These are phyloP conservation scores for Setomelanomma holmii DNA, from an alignment of 2,329 filamentous ascomycete genomes.

Conservation along the genomic window DNA sequence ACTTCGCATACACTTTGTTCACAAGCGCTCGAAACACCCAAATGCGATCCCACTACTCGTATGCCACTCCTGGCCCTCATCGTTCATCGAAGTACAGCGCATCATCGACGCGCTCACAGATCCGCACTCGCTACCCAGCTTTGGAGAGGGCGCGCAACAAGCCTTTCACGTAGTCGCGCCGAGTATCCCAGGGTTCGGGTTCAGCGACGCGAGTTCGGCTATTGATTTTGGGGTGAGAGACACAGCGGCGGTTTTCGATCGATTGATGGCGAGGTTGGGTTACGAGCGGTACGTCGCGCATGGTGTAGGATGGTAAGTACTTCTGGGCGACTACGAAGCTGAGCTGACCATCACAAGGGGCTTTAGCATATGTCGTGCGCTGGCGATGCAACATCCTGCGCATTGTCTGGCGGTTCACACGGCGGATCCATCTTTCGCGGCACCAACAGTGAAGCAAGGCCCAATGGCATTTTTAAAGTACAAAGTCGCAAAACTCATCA, in stretches of 20 bases:
- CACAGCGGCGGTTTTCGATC: constrained; percentile 64
- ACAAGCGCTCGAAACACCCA: constrained; percentile 61
- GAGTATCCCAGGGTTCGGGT: constrained; percentile 70
- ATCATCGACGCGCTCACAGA: constrained; percentile 63
- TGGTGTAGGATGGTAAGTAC: constrained; percentile 58
- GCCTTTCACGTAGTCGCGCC: constrained; percentile 73
- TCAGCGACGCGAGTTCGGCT: constrained; percentile 67
- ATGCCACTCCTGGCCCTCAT: constrained; percentile 70
- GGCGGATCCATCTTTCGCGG: constrained; percentile 62
- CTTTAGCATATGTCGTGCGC: constrained; percentile 50
- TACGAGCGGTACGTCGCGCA: constrained; percentile 67
- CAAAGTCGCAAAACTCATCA: constrained; percentile 56
- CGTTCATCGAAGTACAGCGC: constrained; percentile 66
- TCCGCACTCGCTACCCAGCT: constrained; percentile 53
- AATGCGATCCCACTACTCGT: constrained; percentile 69
- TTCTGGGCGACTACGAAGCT: not conserved
- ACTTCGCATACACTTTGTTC: constrained; percentile 70
- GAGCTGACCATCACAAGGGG: constrained; percentile 40
- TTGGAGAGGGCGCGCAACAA: constrained; percentile 27
- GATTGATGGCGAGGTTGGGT: constrained; percentile 66
- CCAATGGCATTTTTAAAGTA: constrained; percentile 64
- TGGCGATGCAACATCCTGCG: constrained; percentile 58
- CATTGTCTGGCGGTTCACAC: constrained; percentile 68
- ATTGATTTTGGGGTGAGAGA: constrained; percentile 59
- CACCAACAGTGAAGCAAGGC: constrained; percentile 56